Evolutionary conservation across 2,329 filamentous ascomycete genomes (phyloP), one percentile per base, ranked within the genome.

Genomic region (Paraphoma sp.): DNA sequence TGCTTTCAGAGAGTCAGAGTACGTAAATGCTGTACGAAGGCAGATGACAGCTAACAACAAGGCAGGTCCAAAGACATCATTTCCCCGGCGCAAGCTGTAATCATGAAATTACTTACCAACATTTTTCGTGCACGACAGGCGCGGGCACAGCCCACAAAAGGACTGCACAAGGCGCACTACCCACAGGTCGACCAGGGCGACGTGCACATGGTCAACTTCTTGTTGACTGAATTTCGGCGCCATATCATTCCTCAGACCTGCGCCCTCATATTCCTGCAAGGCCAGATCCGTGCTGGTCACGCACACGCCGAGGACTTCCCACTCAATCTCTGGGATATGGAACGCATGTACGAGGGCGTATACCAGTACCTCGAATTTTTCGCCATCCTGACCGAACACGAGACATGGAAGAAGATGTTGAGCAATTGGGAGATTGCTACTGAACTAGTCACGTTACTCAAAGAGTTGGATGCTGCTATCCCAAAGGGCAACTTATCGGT

Each of bases 281-380:
- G 92, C 14, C 90, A 97, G 71, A 96, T 97, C 33, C 89, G 92
- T 42, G 87, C 89, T 41, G 88, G 89, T 31, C 84, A 88, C 54
- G 87, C 89, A 14, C 86, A 94, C 57, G 88, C 92, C 0, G 87
- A 91, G 59, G 93, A 97, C 69, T 98, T 97, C 68, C 94, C 94
- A 0, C 88, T 97, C 1, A 96, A 98, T 68, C 85, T 93, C 45
- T 98, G 94, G 94, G 94, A 98, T 69, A 96, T 98, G 90, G 94
- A 98, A 74, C 87, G 94, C 12, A 94, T 96, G 56, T 97, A 96
- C 74, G 94, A 98, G 70, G 94, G 94, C 0, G 87, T 98, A 1
- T 92, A 93, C 49, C 93, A 97, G 75, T 97, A 96, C 71, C 86
- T 98, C 1, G 93, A 97, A 67, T 96, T 98, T 73, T 90, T 97